A percentile compares a stretch with the other conserved stretches of the same genome.
These are phyloP conservation scores for Wickerhamomyces hampshirensis DNA, from an alignment of 805 yeast species.

Conservation along the genomic window DNA sequence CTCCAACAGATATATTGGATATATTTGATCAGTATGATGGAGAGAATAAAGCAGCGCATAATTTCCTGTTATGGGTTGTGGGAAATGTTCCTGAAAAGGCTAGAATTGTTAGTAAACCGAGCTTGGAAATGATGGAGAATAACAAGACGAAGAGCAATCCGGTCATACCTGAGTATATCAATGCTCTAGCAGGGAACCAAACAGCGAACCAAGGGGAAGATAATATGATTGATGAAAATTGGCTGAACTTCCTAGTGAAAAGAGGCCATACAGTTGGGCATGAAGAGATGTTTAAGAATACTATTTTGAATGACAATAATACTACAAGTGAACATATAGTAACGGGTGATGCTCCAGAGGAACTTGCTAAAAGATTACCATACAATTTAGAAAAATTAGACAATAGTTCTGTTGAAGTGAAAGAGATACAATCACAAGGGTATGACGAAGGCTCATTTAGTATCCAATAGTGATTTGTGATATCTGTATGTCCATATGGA, in stretches of 20 bases:
- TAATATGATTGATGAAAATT: slow-evolving; percentile 27
- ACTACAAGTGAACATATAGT: slow-evolving; percentile 13
- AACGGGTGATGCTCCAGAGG: slow-evolving; percentile 15
- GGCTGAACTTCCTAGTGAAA: slow-evolving; percentile 29
- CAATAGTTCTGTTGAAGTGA: too few relatives aligned
- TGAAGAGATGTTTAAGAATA: slow-evolving; percentile 18
- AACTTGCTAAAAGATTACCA: slow-evolving; percentile 15
- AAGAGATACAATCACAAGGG: too few relatives aligned
- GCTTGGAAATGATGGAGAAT: slow-evolving; percentile 21
- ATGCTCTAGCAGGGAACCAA: neutral
- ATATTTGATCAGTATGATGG: slow-evolving; percentile 45
- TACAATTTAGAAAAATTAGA: slow-evolving; percentile 3
- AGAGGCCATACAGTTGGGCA: slow-evolving; percentile 23
- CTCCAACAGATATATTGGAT: slow-evolving; percentile 53
- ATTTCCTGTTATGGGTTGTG: slow-evolving; percentile 54
- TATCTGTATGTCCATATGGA: too few relatives aligned
- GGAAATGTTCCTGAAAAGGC: slow-evolving; percentile 41
- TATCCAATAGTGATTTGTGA: too few relatives aligned
- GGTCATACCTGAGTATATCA: slow-evolving; percentile 11
- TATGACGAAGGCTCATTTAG: too few relatives aligned
- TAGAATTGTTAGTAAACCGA: slow-evolving; percentile 32
- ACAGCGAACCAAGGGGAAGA: neutral
- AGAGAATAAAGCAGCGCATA: slow-evolving; percentile 42
- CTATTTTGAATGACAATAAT: slow-evolving; percentile 13
- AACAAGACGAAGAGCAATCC: slow-evolving; percentile 16